These are phyloP conservation scores for Gamarada debralockiae DNA, from an alignment of 495 filamentous ascomycete genomes.

Conservation along the genomic window DNA sequence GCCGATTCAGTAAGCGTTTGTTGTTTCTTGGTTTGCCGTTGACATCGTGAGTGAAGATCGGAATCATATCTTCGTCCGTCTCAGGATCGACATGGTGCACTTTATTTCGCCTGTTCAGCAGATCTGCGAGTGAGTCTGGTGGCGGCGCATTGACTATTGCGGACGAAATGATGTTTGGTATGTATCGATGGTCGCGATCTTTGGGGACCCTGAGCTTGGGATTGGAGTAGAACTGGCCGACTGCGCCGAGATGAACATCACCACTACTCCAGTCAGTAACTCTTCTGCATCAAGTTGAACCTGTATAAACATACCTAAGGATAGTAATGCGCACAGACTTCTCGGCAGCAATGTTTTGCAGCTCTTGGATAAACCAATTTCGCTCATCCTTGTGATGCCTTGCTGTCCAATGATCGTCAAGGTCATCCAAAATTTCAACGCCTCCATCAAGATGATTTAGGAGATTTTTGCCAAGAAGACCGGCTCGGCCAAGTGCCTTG, in stretches of 20 bases:
- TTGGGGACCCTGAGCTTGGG: constrained; percentile 71
- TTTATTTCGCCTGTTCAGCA: constrained; percentile 91
- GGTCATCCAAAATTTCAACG: constrained; percentile 88
- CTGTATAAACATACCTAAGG: constrained; percentile 51
- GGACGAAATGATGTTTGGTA: constrained; percentile 84
- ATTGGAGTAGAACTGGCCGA: constrained; percentile 93
- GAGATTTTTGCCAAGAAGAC: constrained; percentile 69
- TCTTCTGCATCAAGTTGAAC: not conserved
- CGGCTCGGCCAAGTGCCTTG: constrained; percentile 81
- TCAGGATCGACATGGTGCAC: constrained; percentile 81
- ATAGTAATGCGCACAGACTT: constrained; percentile 91
- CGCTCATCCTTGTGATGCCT: constrained; percentile 89
- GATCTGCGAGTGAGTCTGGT: constrained; percentile 82
- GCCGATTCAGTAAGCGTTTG: constrained; percentile 80
- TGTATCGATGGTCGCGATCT: constrained; percentile 89
- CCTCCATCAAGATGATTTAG: constrained; percentile 89
- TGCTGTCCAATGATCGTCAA: constrained; percentile 96
- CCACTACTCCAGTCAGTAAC: constrained; percentile 46
- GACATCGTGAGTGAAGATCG: constrained; percentile 83
- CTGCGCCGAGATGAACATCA: constrained; percentile 89
- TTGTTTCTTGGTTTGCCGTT: constrained; percentile 89
- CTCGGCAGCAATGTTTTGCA: constrained; percentile 86
- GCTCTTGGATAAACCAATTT: constrained; percentile 78
- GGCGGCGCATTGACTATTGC: constrained; percentile 91
- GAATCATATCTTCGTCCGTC: constrained; percentile 94